Conservation (phyloP, 306 rosid genomes). For the Sesbania bispinosa region DNA sequence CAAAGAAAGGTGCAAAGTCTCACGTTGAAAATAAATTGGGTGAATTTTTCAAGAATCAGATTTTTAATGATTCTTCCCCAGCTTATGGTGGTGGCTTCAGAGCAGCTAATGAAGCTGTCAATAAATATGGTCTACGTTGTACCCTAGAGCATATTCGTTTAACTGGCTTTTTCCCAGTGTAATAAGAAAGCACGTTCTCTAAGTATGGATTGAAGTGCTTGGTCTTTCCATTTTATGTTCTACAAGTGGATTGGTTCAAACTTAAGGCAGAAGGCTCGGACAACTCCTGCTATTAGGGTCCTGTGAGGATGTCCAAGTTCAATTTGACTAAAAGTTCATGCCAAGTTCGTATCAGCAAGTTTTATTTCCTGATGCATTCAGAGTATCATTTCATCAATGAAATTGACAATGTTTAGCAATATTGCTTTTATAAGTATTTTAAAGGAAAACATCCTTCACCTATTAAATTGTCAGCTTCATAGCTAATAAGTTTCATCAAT, state of each 20-base stretch:
- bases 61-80: conserved; percentile 76
- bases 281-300: conserved; percentile 28
- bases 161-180: conserved; percentile 77
- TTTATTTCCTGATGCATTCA: not conserved
- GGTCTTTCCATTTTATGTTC: conserved; percentile 7
- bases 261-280: conserved; percentile 36
- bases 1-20: conserved; percentile 85
- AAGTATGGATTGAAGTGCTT: not conserved
- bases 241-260: conserved; percentile 21
- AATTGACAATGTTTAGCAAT: conserved; percentile 9
- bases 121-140: conserved; percentile 62
- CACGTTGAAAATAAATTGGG: conserved; percentile 75
- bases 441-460: not conserved
- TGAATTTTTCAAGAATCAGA: conserved; percentile 87
- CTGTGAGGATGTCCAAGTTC: conserved; percentile 25
- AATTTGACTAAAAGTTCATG: conserved; percentile 25
- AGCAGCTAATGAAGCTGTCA: conserved; percentile 85
- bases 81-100: conserved; percentile 96
- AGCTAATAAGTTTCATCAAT: not conserved
- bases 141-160: conserved; percentile 80
- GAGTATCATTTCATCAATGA: not conserved
- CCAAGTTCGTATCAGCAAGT: not conserved
- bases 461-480: not conserved
- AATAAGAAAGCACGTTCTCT: conserved; percentile 14
- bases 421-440: not conserved